Base-by-base conservation (phyloP, 2,329 filamentous ascomycete genomes). In the Blastomyces gilchristii region DNA sequence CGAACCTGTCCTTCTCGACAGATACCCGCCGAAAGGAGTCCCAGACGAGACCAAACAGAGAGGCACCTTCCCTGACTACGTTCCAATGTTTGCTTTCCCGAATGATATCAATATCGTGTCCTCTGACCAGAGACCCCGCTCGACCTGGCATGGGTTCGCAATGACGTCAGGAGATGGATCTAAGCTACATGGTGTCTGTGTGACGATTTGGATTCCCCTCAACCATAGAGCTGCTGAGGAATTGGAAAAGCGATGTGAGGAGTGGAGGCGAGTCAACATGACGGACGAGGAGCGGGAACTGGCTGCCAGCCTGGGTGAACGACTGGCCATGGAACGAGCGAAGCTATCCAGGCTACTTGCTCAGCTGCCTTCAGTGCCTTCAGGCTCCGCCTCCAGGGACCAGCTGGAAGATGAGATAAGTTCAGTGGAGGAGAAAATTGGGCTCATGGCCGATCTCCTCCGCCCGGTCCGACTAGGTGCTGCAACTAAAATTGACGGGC, bases 121-220 rank as follows among this genome's bases (percentile, higher is more conserved):
- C 1, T 92, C 92, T 0, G 94, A 99, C 71, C 91, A 96, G 73
- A 84, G 92, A 65, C 94, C 94, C 0, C 84, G 91, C 65, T 93
- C 94, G n/a, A 97, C 92, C 31, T 99, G 94, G 94, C 94, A 99
- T 76, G 94, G 94, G 58, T 99, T 99, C 72, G 92, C 91, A 66
- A 97, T 99, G 94, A 99, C 94, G 1, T 89, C 88, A 28, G 89
- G 90, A 63, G 92, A 97, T 72, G 93, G 91, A 70, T 89, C 90
- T 62, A 96, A 94, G 74, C 81, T 97, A 25, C 93, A 97, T 72
- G 93, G 91, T 43, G 90, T 97, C 64, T 92, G 89, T 66, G 83
- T 97, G 62, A 95, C 91, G 62, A 84, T 97, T 52, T 99, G 94
- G 94, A 90, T 91, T 62, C 91, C 94, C 0, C 77, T 99, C 62